Percentiles rank a stretch among this genome's conserved stretches.
phyloP scores from a whole-genome alignment of 139 green algal genomes.

The Tetraselmis striata region DNA sequence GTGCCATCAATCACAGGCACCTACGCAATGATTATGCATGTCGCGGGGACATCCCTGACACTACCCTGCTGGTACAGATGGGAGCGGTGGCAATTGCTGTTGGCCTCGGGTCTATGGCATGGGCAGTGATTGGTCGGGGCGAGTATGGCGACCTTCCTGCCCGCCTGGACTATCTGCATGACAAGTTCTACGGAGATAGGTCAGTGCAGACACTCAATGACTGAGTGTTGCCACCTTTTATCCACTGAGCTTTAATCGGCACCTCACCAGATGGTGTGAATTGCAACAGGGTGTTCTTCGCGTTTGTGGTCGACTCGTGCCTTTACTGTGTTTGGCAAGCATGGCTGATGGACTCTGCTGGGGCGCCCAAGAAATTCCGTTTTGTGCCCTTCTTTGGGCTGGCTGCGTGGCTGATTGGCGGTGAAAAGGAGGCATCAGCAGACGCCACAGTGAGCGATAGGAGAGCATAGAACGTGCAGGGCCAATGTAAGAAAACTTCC shows the following conservation, averaged over 20 bases:
- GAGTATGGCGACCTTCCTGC: slow-evolving; percentile 59
- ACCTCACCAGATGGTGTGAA: background rate
- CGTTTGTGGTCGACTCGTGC: slow-evolving; percentile 65
- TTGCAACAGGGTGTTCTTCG: slow-evolving; percentile 56
- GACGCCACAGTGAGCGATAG: too few species aligned
- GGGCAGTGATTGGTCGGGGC: slow-evolving; percentile 49
- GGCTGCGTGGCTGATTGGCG: slow-evolving; percentile 44
- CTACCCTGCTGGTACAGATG: too few species aligned
- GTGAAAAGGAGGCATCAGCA: too few species aligned
- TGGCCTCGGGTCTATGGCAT: slow-evolving; percentile 54
- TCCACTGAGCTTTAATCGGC: too few species aligned
- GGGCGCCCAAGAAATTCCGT: slow-evolving; percentile 32
- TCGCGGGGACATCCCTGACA: too few species aligned
- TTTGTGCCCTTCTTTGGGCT: slow-evolving; percentile 75
- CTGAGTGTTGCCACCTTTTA: too few species aligned
- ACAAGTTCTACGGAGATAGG: slow-evolving; percentile 10
- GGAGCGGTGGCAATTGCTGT: slow-evolving; percentile 25
- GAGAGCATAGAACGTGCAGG: too few species aligned
- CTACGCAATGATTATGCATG: too few species aligned
- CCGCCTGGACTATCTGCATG: slow-evolving; percentile 39
- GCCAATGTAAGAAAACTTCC: too few species aligned
- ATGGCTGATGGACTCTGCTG: slow-evolving; percentile 41
- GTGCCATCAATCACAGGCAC: too few species aligned
- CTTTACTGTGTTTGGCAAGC: slow-evolving; percentile 76
- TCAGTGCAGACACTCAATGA: too few species aligned